These are phyloP conservation scores for Tetraselmis chui DNA, from an alignment of 139 green algal genomes.

Conservation along the genomic window DNA sequence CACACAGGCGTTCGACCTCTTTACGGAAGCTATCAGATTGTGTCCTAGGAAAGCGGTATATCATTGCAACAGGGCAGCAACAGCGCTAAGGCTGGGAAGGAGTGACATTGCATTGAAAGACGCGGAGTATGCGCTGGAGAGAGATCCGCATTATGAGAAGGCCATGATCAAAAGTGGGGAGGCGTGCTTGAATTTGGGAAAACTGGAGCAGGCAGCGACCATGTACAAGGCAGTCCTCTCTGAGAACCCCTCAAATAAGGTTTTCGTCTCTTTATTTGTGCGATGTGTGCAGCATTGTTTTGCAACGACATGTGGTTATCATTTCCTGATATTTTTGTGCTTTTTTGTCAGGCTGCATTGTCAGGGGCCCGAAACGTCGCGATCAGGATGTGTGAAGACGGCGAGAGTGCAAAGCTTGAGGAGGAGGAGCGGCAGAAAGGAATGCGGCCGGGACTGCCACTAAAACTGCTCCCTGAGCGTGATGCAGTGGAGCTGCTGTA, in stretches of 20 bases:
- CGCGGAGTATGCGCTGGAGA: slow-evolving; percentile 17
- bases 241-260: not conserved
- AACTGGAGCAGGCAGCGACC: not conserved
- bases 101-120: slow-evolving; percentile 33
- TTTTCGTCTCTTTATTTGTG: too few species aligned
- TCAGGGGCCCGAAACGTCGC: not conserved
- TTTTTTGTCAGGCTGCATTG: not conserved
- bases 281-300: too few species aligned
- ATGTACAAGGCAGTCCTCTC: not conserved
- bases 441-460: slow-evolving; percentile 15
- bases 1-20: slow-evolving; percentile 36
- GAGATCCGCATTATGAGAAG: slow-evolving; percentile 16
- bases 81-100: slow-evolving; percentile 32
- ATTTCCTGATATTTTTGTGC: not conserved
- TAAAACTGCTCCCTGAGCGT: slow-evolving; percentile 8
- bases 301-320: too few species aligned
- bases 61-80: slow-evolving; percentile 43
- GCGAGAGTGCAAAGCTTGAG: not conserved
- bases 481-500: slow-evolving; percentile 26
- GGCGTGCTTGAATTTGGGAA: slow-evolving; percentile 8
- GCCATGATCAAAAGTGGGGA: slow-evolving; percentile 17
- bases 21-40: slow-evolving; percentile 49
- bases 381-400: not conserved
- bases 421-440: slow-evolving; percentile 12
- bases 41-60: slow-evolving; percentile 36